Evolutionary conservation across 371 early-diverging fungal genomes (phyloP).

Genomic region (Nematocida displodere): DNA sequence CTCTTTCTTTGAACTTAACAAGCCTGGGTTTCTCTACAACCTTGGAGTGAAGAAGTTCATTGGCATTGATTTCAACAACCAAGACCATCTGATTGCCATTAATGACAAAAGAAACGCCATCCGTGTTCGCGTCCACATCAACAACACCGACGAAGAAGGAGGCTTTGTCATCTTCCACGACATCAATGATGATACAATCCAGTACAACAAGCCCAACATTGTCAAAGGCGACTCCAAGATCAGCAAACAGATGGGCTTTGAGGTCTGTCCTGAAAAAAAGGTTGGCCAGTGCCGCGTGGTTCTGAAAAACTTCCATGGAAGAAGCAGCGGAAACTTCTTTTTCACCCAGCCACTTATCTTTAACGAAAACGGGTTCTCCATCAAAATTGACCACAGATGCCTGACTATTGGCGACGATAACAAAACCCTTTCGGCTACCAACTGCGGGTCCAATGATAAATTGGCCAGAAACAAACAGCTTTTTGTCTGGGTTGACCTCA

Average conservation of each 20-base stretch:
- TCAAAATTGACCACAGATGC: conserved; percentile 4
- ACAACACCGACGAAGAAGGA: background rate
- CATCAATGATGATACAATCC: background rate
- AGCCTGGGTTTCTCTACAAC: conserved; percentile 39
- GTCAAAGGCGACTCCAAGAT: background rate
- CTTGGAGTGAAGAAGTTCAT: conserved; percentile 20
- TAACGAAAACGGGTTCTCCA: conserved; percentile 24
- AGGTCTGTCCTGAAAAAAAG: background rate
- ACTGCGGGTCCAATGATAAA: background rate
- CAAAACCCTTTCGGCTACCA: background rate
- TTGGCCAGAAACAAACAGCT: conserved; percentile 8
- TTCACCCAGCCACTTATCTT: conserved; percentile 4
- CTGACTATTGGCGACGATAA: background rate
- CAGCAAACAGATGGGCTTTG: background rate
- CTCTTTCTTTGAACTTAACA: conserved; percentile 34
- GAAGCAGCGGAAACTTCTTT: background rate
- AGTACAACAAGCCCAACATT: background rate
- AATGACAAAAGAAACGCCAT: background rate
- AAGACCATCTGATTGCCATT: background rate
- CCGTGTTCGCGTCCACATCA: background rate
- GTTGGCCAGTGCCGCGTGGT: background rate
- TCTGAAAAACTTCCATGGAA: conserved; percentile 5
- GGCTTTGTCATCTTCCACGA: background rate
- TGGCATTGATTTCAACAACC: background rate
- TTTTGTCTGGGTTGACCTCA: conserved; percentile 28